Base-by-base conservation (phyloP, 2,329 filamentous ascomycete species). In the Fusarium multiceps region DNA sequence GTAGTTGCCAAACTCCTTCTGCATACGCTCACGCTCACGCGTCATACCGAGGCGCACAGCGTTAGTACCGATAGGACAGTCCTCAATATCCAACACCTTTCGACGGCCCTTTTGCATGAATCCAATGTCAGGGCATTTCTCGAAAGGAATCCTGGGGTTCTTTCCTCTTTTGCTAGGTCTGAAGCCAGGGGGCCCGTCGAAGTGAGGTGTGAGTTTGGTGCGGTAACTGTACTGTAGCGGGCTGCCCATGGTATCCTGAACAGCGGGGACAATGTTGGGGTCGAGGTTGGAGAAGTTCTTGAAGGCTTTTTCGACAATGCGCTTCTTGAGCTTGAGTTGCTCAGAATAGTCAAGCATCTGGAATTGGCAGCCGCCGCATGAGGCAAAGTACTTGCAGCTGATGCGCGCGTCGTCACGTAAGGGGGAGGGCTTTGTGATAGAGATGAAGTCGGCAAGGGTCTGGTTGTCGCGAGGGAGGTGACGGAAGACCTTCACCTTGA, bases 161-260 rank as follows among this genome's bases (percentile, higher is more conserved):
- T 85, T 85, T 63, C 84, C 83, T 62, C 87, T 84, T 75, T 78
- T 80, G 74, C 87, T 80, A 65, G 76, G 78, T 62, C 87, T 80
- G 77, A 75, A 81, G 41, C 83, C 86, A 7, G 89, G 88, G 2
- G 94, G 93, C 0, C 89, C 92, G 77, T 97, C 92, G 77, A 98
- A 99, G 80, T 99, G 96, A 28, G 96, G 96, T 20, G 96, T 99
- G 71, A 99, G 86, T 82, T 99, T 99, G 21, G 96, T 99, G 56
- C 96, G 89, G 83, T 99, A 99, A 59, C 91, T 92, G 80, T 97
- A 98, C 80, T 97, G 90, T 66, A 97, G 81, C 4, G 96, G 96
- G 43, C 93, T 97, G 49, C 92, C 92, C 75, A 98, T 94, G 11
- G 96, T 99, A 70, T 97, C 92, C 51, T 86, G 87, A 59, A 98